Percentiles rank a stretch among this genome's conserved stretches.
These are phyloP conservation scores for Eustoma russellianum DNA, from an alignment of 257 asterid genomes.

Conservation along the genomic window DNA sequence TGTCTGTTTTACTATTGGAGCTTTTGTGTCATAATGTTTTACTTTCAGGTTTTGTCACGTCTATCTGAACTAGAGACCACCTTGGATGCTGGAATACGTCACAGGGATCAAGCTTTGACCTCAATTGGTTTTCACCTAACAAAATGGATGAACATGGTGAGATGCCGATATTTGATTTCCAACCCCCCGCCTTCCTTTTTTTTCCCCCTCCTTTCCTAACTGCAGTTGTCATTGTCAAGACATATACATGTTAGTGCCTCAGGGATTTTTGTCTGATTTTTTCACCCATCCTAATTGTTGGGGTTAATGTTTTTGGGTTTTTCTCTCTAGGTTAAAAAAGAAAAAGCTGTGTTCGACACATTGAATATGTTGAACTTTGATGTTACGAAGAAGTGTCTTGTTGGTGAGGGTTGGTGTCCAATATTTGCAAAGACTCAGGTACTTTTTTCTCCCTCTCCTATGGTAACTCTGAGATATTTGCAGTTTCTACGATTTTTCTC, in stretches of 20 bases:
- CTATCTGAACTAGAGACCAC: slow-evolving; percentile 85
- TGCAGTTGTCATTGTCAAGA: too few species aligned
- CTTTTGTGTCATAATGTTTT: slow-evolving; percentile 6
- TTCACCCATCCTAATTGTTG: too few species aligned
- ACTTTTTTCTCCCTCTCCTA: slow-evolving; percentile 13
- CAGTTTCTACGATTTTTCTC: slow-evolving; percentile 13
- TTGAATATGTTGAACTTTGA: slow-evolving; percentile 95
- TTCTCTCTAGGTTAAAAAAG: slow-evolving; percentile 77
- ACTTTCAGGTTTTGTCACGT: slow-evolving; percentile 70
- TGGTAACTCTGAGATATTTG: too few species aligned
- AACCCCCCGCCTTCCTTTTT: too few species aligned
- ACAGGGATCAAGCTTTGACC: slow-evolving; percentile 68
- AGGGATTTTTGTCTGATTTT: too few species aligned
- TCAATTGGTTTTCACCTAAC: slow-evolving; percentile 73
- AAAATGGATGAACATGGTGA: slow-evolving; percentile 78
- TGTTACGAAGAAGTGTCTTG: slow-evolving; percentile 95
- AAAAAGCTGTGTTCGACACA: slow-evolving; percentile 87
- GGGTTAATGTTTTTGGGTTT: slow-evolving; percentile 10
- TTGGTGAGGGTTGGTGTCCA: slow-evolving; percentile 99
- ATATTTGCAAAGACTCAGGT: slow-evolving; percentile 81
- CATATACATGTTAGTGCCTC: too few species aligned
- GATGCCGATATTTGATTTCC: slow-evolving; percentile 9
- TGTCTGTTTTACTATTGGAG: background rate
- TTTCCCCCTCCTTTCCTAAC: too few species aligned
- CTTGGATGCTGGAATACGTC: slow-evolving; percentile 82